A percentile compares a stretch with the other conserved stretches of the same genome.
phyloP scores from a whole-genome alignment of 2,329 filamentous ascomycete species.

The Aureobasidium subglaciale region DNA sequence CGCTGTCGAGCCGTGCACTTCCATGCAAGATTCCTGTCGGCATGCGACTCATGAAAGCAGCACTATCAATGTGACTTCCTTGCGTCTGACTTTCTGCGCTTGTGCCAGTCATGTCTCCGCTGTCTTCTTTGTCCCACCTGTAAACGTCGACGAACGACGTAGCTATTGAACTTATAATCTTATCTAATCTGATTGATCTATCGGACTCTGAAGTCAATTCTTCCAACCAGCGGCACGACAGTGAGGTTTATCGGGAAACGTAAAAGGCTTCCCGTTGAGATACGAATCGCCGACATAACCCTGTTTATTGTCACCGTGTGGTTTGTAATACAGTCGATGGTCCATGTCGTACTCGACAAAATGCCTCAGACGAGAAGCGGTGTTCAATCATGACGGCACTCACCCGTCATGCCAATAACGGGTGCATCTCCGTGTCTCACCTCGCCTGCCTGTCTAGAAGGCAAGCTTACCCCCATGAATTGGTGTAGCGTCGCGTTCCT shows the following conservation, averaged over 20 bases:
- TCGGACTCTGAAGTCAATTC: neutral
- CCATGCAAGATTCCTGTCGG: neutral
- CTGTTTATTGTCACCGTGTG: neutral
- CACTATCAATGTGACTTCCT: neutral
- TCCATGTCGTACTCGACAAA: neutral
- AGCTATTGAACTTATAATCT: neutral
- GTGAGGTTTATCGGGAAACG: too few species aligned
- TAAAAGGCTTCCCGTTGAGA: too few species aligned
- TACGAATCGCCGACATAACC: too few species aligned
- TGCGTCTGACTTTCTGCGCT: neutral
- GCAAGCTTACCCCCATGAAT: neutral
- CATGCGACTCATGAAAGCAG: neutral
- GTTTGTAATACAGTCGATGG: neutral
- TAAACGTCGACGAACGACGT: neutral
- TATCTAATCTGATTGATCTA: slow-evolving; percentile 4
- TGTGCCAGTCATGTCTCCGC: neutral
- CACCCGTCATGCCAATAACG: slow-evolving; percentile 1
- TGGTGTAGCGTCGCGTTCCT: neutral
- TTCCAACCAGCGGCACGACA: neutral
- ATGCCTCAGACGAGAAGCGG: neutral
- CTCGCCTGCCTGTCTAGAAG: neutral
- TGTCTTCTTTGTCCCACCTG: neutral
- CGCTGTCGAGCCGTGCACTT: slow-evolving; percentile 7
- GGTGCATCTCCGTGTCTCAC: slow-evolving; percentile 9
- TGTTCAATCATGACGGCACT: neutral